Conservation (phyloP, 1,139 yeast genomes). For the Nematodospora anomalae region DNA sequence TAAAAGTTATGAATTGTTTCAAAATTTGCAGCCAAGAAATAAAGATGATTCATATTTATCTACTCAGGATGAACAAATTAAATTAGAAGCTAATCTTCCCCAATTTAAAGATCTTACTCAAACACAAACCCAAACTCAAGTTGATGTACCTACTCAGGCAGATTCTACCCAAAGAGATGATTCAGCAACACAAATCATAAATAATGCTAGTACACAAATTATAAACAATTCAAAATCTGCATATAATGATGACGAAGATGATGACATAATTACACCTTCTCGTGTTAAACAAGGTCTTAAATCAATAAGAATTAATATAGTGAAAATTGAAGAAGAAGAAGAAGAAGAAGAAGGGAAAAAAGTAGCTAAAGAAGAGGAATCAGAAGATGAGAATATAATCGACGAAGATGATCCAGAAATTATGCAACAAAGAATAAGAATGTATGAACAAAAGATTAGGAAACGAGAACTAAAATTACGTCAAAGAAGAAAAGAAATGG, state of each 20-base stretch:
- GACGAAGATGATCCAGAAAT: slow-evolving; percentile 27
- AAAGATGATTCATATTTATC: slow-evolving; percentile 9
- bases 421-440: slow-evolving; percentile 30
- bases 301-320: slow-evolving; percentile 19
- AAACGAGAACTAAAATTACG: slow-evolving; percentile 38
- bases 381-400: slow-evolving; percentile 23
- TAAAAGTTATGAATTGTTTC: slow-evolving; percentile 23
- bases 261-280: slow-evolving; percentile 31
- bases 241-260: slow-evolving; percentile 21
- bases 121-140: slow-evolving; percentile 17
- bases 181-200: slow-evolving; percentile 11
- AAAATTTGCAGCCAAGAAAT: slow-evolving; percentile 31
- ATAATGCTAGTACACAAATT: not conserved
- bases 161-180: slow-evolving; percentile 4
- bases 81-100: slow-evolving; percentile 5
- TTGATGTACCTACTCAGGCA: slow-evolving; percentile 18
- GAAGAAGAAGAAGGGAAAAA: slow-evolving; percentile 22
- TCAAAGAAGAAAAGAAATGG: slow-evolving; percentile 48
- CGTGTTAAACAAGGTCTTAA: slow-evolving; percentile 27
- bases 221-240: slow-evolving; percentile 1
- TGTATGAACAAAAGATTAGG: slow-evolving; percentile 41
- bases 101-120: slow-evolving; percentile 18
- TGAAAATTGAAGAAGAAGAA: slow-evolving; percentile 20
- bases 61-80: slow-evolving; percentile 6
- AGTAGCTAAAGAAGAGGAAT: slow-evolving; percentile 17